Evolutionary conservation across 192 early-diverging fungal genomes (phyloP).

Genomic region (Gaertneriomyces semiglobifer): DNA sequence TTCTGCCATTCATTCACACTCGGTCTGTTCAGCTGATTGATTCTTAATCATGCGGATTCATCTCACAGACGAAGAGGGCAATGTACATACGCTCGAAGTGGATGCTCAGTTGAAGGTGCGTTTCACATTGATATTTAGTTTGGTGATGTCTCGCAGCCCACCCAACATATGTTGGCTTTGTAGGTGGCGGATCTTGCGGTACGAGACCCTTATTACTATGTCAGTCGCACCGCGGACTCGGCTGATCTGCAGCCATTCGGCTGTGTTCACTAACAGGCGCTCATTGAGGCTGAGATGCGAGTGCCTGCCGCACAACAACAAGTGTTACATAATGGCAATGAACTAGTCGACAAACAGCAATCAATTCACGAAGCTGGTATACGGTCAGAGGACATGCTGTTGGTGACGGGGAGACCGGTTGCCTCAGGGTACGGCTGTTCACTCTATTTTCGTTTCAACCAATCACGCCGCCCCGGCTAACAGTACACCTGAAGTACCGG

Average conservation of each 20-base stretch:
- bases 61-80: slow-evolving; percentile 56
- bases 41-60: slow-evolving; percentile 50
- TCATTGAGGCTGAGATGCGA: slow-evolving; percentile 81
- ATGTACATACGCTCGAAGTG: slow-evolving; percentile 50
- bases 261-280: slow-evolving; percentile 43
- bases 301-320: slow-evolving; percentile 62
- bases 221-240: background rate
- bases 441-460: no score
- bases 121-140: background rate
- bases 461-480: no score
- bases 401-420: slow-evolving; percentile 43
- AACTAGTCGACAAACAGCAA: slow-evolving; percentile 57
- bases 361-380: slow-evolving; percentile 68
- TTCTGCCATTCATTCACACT: no score
- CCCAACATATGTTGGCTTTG: background rate
- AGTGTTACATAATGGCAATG: slow-evolving; percentile 64
- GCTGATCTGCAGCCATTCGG: no score
- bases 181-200: background rate
- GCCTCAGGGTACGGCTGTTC: background rate
- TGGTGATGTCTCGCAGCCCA: background rate
- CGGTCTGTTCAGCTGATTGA: no score
- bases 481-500: no score
- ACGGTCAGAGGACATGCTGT: slow-evolving; percentile 68
- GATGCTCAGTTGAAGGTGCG: slow-evolving; percentile 29
- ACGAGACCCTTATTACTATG: background rate